Conservation (phyloP, 495 filamentous ascomycete species). For the Lindgomyces ingoldianus region DNA sequence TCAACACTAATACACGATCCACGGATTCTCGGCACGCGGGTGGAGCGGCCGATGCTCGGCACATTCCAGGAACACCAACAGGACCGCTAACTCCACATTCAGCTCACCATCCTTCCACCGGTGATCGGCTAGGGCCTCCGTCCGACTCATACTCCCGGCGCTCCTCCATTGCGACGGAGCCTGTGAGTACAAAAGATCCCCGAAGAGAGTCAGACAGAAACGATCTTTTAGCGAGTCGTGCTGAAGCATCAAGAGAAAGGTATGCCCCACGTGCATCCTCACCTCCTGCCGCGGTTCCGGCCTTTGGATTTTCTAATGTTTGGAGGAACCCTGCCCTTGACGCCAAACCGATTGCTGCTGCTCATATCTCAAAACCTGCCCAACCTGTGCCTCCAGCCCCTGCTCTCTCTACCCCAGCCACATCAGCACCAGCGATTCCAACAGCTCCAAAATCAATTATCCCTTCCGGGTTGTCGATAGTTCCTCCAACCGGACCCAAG, state of each 20-base stretch:
- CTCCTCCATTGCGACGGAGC: conserved; percentile 30
- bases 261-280: conserved; percentile 49
- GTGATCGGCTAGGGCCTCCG: conserved; percentile 21
- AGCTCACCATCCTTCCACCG: conserved; percentile 17
- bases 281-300: conserved; percentile 68
- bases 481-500: conserved; percentile 43
- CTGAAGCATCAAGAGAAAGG: conserved; percentile 48
- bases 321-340: conserved; percentile 41
- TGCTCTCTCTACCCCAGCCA: background rate
- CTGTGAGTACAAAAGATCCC: conserved; percentile 39
- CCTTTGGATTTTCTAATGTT: conserved; percentile 58
- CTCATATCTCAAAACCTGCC: conserved; percentile 14
- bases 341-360: conserved; percentile 39
- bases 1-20: conserved; percentile 43
- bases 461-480: conserved; percentile 21
- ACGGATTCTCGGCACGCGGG: conserved; percentile 34
- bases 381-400: conserved; percentile 1
- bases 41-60: conserved; percentile 21
- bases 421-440: conserved; percentile 3
- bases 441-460: conserved; percentile 10
- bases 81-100: conserved; percentile 32
- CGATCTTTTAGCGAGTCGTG: conserved; percentile 46
- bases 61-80: conserved; percentile 27
- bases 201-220: conserved; percentile 50
- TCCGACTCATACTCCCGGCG: conserved; percentile 31